phyloP scores from a whole-genome alignment of 2,329 filamentous ascomycete species.

The Apiospora kogelbergensis region DNA sequence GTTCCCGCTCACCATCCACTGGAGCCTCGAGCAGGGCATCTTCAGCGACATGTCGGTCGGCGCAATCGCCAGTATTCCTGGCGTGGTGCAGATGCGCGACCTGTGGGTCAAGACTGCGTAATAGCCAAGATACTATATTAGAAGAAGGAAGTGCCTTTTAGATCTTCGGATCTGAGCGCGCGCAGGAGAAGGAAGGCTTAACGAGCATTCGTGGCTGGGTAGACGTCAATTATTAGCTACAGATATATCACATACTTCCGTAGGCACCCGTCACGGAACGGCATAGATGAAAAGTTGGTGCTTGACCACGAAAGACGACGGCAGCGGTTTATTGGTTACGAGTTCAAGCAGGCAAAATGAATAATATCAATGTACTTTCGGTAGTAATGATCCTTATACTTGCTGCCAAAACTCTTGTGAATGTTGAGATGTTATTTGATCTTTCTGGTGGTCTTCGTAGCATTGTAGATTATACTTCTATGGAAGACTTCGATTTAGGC shows the following conservation, averaged over 20 bases:
- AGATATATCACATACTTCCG: neutral
- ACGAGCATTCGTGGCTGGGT: neutral
- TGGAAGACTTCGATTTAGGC: too few relatives aligned
- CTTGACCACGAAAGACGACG: neutral
- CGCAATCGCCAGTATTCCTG: constrained; percentile 49
- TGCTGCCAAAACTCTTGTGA: neutral
- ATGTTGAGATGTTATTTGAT: neutral
- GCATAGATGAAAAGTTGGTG: neutral
- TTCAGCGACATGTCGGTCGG: constrained; percentile 60
- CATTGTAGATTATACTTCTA: neutral
- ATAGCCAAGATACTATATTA: constrained; percentile 13
- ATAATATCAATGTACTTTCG: neutral
- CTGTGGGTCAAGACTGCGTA: constrained; percentile 32
- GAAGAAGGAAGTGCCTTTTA: too few relatives aligned
- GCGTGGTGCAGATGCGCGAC: constrained; percentile 30
- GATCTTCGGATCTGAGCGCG: neutral
- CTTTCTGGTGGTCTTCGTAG: neutral
- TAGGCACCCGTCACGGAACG: neutral
- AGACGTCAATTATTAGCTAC: neutral
- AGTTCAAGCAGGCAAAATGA: neutral
- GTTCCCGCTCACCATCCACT: constrained; percentile 82
- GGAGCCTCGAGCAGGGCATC: constrained; percentile 68
- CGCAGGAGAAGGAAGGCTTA: neutral
- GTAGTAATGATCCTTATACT: too few relatives aligned
- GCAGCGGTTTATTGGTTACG: neutral